Conservation (phyloP, 1,139 yeast species). For the Tardiomyces depauwii region DNA sequence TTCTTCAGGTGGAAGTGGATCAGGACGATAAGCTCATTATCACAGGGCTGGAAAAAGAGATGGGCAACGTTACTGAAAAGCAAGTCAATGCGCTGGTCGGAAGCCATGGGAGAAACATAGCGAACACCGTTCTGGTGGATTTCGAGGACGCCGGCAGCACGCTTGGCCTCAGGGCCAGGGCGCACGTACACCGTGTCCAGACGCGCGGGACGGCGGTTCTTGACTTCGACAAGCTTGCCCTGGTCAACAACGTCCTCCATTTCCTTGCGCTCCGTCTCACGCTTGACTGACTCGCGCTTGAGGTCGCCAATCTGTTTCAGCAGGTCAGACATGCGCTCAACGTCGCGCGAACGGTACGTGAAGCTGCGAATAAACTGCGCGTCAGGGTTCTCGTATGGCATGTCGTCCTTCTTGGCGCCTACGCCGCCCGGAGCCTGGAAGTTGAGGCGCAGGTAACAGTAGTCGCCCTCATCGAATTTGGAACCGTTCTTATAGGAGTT, state of each 20-base stretch:
- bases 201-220: constrained; percentile 71
- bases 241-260: constrained; percentile 93
- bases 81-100: constrained; percentile 80
- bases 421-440: constrained; percentile 86
- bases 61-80: constrained; percentile 87
- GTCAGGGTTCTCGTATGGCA: constrained; percentile 87
- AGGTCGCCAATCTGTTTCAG: constrained; percentile 84
- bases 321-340: constrained; percentile 85
- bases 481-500: constrained; percentile 91
- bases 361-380: constrained; percentile 80
- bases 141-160: constrained; percentile 82
- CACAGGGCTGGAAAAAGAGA: constrained; percentile 90
- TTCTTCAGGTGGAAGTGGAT: constrained; percentile 88
- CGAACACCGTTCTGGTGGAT: constrained; percentile 95
- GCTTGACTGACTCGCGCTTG: constrained; percentile 83
- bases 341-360: constrained; percentile 82
- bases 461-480: constrained; percentile 93
- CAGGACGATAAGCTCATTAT: constrained; percentile 84
- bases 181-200: constrained; percentile 83
- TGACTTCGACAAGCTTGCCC: constrained; percentile 74
- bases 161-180: constrained; percentile 94
- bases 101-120: constrained; percentile 74
- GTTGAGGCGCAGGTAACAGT: constrained; percentile 78
- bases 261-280: constrained; percentile 85
- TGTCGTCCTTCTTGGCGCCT: constrained; percentile 57